Conservation (phyloP, 352 stramenopile genomes). For the Elongisporangium senticosum region DNA sequence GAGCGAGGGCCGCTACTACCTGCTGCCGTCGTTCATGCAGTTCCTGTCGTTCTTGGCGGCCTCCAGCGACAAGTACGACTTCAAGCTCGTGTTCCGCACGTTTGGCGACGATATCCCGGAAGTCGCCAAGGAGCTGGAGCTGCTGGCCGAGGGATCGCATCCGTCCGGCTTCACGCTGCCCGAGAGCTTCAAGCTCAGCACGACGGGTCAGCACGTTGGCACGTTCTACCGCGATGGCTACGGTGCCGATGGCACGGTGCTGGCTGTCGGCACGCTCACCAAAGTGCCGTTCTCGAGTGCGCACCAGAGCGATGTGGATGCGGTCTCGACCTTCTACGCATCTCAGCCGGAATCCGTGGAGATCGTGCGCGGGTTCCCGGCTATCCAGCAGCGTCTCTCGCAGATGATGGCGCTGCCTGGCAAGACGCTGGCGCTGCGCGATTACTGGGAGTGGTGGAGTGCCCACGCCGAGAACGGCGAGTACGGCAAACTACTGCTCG, state of each 20-base stretch:
- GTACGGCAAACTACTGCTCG: constrained; percentile 72
- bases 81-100: constrained; percentile 73
- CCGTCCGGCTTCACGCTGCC: constrained; percentile 43
- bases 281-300: constrained; percentile 55
- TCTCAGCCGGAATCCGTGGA: constrained; percentile 17
- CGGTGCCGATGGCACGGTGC: constrained; percentile 36
- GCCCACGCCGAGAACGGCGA: constrained; percentile 66
- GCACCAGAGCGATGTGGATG: constrained; percentile 19
- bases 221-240: constrained; percentile 80
- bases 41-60: constrained; percentile 53
- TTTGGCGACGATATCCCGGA: constrained; percentile 79
- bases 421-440: constrained; percentile 55
- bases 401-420: constrained; percentile 22
- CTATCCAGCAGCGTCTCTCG: constrained; percentile 35
- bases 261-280: constrained; percentile 53
- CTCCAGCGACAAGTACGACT: constrained; percentile 20
- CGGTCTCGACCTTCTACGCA: constrained; percentile 36
- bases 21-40: constrained; percentile 75
- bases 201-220: constrained; percentile 27
- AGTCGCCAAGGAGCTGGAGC: constrained; percentile 64
- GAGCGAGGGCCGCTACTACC: constrained; percentile 68
- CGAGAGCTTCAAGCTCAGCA: constrained; percentile 37
- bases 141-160: constrained; percentile 59
- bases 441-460: constrained; percentile 87
- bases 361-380: constrained; percentile 51